Percentiles rank a stretch among this genome's conserved stretches.
Conservation (phyloP, 2,329 filamentous ascomycete species). For the Huntiella savannae region DNA sequence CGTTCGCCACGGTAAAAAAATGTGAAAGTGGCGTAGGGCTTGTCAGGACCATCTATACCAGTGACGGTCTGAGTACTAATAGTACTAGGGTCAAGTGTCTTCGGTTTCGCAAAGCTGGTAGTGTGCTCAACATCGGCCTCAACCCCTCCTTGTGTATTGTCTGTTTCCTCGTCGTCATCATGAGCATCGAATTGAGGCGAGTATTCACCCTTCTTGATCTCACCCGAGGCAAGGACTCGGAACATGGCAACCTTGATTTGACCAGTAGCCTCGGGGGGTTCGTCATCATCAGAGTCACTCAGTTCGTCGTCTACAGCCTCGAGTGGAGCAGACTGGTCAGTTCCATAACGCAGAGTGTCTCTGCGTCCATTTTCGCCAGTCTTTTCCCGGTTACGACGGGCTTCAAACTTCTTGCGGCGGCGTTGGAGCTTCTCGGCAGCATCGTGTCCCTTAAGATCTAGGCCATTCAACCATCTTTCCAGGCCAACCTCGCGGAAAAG, state of each 20-base stretch:
- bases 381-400: slow-evolving; percentile 42
- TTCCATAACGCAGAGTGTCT: slow-evolving; percentile 61
- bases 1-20: slow-evolving; percentile 94
- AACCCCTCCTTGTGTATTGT: slow-evolving; percentile 9
- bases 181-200: slow-evolving; percentile 94
- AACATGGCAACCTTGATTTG: slow-evolving; percentile 98
- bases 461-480: slow-evolving; percentile 87
- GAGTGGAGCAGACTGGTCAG: slow-evolving; percentile 54
- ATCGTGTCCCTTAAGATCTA: slow-evolving; percentile 87
- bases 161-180: slow-evolving; percentile 58
- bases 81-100: slow-evolving; percentile 84
- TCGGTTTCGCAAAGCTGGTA: slow-evolving; percentile 92
- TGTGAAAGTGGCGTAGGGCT: slow-evolving; percentile 90
- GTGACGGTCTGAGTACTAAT: slow-evolving; percentile 99
- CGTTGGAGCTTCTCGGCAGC: slow-evolving; percentile 79
- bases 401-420: slow-evolving; percentile 62
- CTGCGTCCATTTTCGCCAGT: slow-evolving; percentile 14
- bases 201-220: slow-evolving; percentile 96
- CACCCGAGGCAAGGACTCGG: slow-evolving; percentile 80
- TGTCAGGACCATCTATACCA: slow-evolving; percentile 86
- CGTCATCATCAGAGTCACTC: slow-evolving; percentile 65
- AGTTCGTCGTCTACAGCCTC: slow-evolving; percentile 51
- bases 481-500: slow-evolving; percentile 91
- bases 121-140: slow-evolving; percentile 87
- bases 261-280: slow-evolving; percentile 80